These are phyloP conservation scores for Trichoderma sp. DNA, from an alignment of 2,329 filamentous ascomycete genomes.

Conservation along the genomic window DNA sequence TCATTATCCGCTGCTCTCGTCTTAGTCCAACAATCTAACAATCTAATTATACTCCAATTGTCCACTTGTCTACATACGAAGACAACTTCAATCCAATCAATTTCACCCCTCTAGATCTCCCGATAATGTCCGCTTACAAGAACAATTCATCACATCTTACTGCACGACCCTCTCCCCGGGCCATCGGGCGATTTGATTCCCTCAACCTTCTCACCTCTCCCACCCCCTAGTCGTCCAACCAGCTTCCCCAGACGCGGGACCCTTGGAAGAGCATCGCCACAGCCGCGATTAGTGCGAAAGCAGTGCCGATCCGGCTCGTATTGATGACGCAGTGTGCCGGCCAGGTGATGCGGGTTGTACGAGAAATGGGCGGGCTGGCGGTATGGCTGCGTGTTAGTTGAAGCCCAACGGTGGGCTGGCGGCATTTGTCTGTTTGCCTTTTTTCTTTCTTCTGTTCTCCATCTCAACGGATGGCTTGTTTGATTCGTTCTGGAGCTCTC, in stretches of 20 bases:
- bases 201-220: background rate
- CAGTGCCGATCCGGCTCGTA: constrained; percentile 21
- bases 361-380: constrained; percentile 14
- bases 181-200: constrained; percentile 5
- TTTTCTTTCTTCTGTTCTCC: background rate
- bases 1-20: background rate
- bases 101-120: background rate
- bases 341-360: constrained; percentile 17
- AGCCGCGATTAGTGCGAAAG: constrained; percentile 11
- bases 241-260: background rate
- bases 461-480: background rate
- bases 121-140: background rate
- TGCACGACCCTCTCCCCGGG: background rate
- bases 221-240: constrained; percentile 1
- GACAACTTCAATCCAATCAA: background rate
- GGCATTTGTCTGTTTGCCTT: background rate
- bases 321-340: constrained; percentile 20
- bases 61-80: background rate
- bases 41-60: background rate
- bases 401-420: background rate
- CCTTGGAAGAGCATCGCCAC: constrained; percentile 14
- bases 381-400: background rate
- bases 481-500: background rate
- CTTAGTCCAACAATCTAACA: background rate
- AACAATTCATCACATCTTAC: background rate